Conservation (phyloP, 192 early-diverging fungal species). For the Coemansia sp. region DNA sequence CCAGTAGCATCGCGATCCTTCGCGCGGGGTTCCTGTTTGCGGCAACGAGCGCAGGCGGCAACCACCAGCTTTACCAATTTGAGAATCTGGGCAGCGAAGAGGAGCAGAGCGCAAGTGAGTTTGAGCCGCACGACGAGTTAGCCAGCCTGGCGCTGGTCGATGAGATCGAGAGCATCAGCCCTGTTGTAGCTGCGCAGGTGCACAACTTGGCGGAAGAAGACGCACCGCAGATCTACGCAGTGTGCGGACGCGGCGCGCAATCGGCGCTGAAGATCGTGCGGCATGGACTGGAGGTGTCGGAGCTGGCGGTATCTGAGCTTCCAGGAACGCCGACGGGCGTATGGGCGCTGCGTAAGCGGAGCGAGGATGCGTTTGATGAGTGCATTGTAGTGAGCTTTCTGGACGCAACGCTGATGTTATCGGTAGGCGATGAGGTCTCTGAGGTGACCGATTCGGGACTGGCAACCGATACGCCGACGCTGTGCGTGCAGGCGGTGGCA, state of each 20-base stretch:
- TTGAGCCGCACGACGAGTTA: conserved; percentile 77
- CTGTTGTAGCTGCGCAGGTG: conserved; percentile 82
- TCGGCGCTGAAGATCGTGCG: conserved; percentile 86
- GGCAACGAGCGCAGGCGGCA: conserved; percentile 77
- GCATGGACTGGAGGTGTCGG: conserved; percentile 90
- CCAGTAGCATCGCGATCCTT: conserved; percentile 79
- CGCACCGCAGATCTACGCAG: conserved; percentile 90
- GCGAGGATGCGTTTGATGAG: conserved; percentile 68
- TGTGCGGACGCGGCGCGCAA: conserved; percentile 80
- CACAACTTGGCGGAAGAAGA: conserved; percentile 90
- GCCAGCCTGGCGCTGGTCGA: conserved; percentile 89
- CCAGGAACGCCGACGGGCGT: conserved; percentile 93
- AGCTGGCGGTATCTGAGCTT: conserved; percentile 90
- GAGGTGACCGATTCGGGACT: conserved; percentile 95
- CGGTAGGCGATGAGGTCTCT: conserved; percentile 93
- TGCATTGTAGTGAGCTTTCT: conserved; percentile 93
- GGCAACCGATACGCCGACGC: conserved; percentile 77
- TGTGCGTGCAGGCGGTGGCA: conserved; percentile 81
- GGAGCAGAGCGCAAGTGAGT: conserved; percentile 50
- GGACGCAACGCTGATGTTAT: conserved; percentile 89
- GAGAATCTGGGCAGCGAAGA: conserved; percentile 92
- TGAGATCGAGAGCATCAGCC: conserved; percentile 81
- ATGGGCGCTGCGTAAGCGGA: conserved; percentile 66
- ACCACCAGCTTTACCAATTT: conserved; percentile 93
- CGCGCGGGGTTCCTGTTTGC: conserved; percentile 95